Evolutionary conservation across 192 early-diverging fungal species (phyloP), one percentile per base, ranked within the genome.

Genomic region (Physocladia obscura): DNA sequence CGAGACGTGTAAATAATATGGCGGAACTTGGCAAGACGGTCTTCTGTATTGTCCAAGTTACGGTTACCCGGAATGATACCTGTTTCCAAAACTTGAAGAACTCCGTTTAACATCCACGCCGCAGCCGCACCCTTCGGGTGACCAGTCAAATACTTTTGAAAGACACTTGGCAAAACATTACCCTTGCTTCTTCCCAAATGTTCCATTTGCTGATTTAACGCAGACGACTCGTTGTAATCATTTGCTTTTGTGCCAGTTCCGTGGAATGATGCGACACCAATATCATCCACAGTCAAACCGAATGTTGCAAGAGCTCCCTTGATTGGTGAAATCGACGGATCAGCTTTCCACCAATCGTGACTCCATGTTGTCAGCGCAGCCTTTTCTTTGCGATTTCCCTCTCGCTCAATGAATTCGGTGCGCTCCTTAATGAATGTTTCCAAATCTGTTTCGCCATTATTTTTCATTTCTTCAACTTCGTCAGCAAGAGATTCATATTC

Each of bases 81-180:
- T 26, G 88, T 89, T 59, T 91, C 88, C 44, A 98, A 78, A 50
- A 83, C 74, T 79, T 98, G 94, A 32, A 98, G 73, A 36, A 92
- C 86, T 70, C 94, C 91, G 84, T 95, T 98, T 73, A 93, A 86
- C 94, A 95, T 96, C 94, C 94, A 98, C 3, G 92, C 92, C 51
- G 93, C 95, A 36, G 95, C 95, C 22, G 95, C 89, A 59, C 91
- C 95, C 90, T 98, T 98, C 48, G 95, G 95, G 67, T 97, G 95
- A 62, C 95, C 95, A 35, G 95, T 98, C 54, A 98, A 82, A 74
- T 92, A 88, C 75, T 98, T 98, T 63, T 98, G 95, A 83, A 90
- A 91, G 62, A 98, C 84, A 34, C 86, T 79, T 6, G 92, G 91
- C 29, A 90, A 72, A 29, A 88, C 82, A 56, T 90, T 90, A 51